A percentile compares a stretch with the other conserved stretches of the same genome.
These are phyloP conservation scores for Alternaria conjuncta DNA, from an alignment of 2,329 filamentous ascomycete genomes.

Conservation along the genomic window DNA sequence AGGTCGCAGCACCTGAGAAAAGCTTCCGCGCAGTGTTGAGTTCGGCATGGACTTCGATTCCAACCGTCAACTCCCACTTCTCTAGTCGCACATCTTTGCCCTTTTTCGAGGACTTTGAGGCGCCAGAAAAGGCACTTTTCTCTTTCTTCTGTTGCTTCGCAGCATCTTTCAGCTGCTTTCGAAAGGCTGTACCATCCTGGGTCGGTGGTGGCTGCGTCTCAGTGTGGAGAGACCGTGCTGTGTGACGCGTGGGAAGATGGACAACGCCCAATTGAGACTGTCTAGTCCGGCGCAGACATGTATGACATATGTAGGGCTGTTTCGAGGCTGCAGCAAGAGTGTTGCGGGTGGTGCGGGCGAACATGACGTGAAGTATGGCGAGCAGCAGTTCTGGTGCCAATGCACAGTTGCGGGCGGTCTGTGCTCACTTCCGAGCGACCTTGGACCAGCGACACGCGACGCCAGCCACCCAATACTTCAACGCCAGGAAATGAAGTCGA, in stretches of 20 bases:
- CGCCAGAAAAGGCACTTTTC: constrained; percentile 5
- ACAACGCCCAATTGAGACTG: constrained; percentile 21
- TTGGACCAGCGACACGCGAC: constrained; percentile 1
- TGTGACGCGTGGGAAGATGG: neutral
- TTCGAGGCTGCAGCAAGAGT: constrained; percentile 28
- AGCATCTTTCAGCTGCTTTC: constrained; percentile 48
- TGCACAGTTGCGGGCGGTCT: constrained; percentile 29
- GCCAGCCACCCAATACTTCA: constrained; percentile 1
- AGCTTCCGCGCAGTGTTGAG: constrained; percentile 88
- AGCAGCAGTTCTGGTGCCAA: constrained; percentile 18
- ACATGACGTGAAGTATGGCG: constrained; percentile 37
- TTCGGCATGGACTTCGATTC: constrained; percentile 97
- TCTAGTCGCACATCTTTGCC: constrained; percentile 37
- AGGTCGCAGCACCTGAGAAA: constrained; percentile 71
- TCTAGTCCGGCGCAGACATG: constrained; percentile 32
- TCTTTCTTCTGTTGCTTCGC: constrained; percentile 43
- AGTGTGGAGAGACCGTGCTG: constrained; percentile 33
- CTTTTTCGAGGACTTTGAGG: constrained; percentile 15
- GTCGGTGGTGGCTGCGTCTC: constrained; percentile 15
- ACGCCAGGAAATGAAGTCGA: neutral
- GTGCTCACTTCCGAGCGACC: constrained; percentile 35
- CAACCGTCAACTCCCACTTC: constrained; percentile 92
- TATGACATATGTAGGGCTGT: constrained; percentile 38
- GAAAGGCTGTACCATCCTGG: constrained; percentile 42
- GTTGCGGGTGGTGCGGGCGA: constrained; percentile 28